These are phyloP conservation scores for Stephanodiscus triporus DNA, from an alignment of 108 stramenopile species.

Conservation along the genomic window DNA sequence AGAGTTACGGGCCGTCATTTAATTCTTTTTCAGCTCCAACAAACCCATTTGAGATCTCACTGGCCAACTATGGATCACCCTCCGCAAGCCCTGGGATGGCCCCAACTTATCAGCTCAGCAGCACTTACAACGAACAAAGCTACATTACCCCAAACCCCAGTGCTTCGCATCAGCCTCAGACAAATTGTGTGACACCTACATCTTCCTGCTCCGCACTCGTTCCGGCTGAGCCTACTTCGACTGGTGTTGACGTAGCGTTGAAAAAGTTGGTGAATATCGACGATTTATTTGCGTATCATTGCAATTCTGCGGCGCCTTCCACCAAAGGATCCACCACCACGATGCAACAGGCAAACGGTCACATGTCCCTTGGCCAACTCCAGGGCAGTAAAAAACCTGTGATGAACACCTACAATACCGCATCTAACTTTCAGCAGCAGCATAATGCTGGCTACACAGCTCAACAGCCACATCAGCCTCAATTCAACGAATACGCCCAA, in stretches of 20 bases:
- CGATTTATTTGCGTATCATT: conserved; percentile 9
- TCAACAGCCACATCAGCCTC: conserved; percentile 17
- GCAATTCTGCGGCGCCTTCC: conserved; percentile 7
- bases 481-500: conserved; percentile 10
- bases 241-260: conserved; percentile 13
- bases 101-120: not conserved
- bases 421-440: conserved; percentile 11
- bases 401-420: conserved; percentile 32
- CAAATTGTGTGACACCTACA: conserved; percentile 21
- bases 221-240: conserved; percentile 3
- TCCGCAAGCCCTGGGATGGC: not conserved
- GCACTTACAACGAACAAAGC: not conserved
- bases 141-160: not conserved
- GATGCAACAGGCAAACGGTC: not conserved
- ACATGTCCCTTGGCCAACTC: conserved; percentile 11
- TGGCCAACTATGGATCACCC: not conserved
- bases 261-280: conserved; percentile 36
- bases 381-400: conserved; percentile 28
- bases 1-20: conserved; percentile 14
- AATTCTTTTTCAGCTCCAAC: conserved; percentile 3
- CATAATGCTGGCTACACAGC: conserved; percentile 5
- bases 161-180: conserved; percentile 1
- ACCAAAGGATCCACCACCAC: conserved; percentile 11
- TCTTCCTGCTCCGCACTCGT: conserved; percentile 14
- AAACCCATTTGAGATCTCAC: conserved; percentile 9